Evolutionary conservation across 306 rosid genomes (phyloP).

Genomic region (Prunus mongolica): DNA sequence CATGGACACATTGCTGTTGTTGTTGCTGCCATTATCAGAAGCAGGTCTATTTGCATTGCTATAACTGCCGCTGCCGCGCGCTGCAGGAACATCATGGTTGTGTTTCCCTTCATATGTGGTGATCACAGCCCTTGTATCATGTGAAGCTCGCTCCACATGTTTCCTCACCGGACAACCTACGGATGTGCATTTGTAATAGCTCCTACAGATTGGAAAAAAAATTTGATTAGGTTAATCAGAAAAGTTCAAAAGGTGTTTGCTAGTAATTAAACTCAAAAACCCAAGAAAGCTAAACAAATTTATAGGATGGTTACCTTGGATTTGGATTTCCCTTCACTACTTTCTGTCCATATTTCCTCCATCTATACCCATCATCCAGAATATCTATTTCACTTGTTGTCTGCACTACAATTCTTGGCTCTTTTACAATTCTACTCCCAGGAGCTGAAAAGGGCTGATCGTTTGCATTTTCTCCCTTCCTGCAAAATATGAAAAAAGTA

Average conservation of each 20-base stretch:
- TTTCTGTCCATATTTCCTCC: constrained; percentile 99
- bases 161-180: constrained; percentile 81
- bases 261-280: background rate
- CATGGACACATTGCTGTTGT: constrained; percentile 9
- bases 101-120: constrained; percentile 97
- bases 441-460: constrained; percentile 42
- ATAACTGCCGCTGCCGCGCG: constrained; percentile 61
- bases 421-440: constrained; percentile 74
- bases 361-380: constrained; percentile 90
- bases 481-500: constrained; percentile 26
- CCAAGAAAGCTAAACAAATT: background rate
- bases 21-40: constrained; percentile 6
- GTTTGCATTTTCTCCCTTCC: constrained; percentile 72
- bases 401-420: constrained; percentile 97
- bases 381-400: constrained; percentile 94
- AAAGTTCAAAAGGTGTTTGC: background rate
- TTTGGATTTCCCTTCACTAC: constrained; percentile 98
- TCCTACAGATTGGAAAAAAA: constrained; percentile 42
- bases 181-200: constrained; percentile 92
- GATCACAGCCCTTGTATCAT: constrained; percentile 78
- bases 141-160: constrained; percentile 88
- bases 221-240: background rate
- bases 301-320: constrained; percentile 55
- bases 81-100: constrained; percentile 91
- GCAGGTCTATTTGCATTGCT: constrained; percentile 17